Conservation (phyloP, 129 eudicot genomes). For the Arctium minus region DNA sequence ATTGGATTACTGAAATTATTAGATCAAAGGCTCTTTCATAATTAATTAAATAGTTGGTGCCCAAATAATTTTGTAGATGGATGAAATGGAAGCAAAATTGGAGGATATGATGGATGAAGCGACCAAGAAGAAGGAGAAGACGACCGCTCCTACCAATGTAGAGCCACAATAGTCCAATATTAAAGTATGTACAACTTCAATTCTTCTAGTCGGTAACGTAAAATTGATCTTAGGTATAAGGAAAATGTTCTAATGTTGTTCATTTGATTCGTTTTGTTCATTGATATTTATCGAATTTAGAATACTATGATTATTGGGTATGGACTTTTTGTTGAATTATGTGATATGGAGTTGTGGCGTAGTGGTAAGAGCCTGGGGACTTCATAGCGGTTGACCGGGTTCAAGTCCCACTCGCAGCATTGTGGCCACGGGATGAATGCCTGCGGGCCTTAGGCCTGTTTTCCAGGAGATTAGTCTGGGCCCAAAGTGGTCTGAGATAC, state of each 20-base stretch:
- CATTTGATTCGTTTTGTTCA: background rate
- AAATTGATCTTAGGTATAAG: background rate
- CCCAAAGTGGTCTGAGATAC: too few species aligned
- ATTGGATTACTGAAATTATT: background rate
- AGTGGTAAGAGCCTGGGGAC: too few species aligned
- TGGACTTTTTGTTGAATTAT: too few species aligned
- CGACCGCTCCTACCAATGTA: background rate
- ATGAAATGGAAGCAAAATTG: conserved; percentile 38
- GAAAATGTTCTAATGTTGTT: background rate
- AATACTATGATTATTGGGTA: background rate
- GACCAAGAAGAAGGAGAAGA: conserved; percentile 1
- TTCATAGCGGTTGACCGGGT: too few species aligned
- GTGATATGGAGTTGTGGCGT: too few species aligned
- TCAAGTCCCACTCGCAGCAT: too few species aligned
- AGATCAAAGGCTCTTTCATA: background rate
- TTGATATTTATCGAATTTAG: background rate
- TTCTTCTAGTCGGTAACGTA: background rate
- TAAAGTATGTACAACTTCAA: background rate
- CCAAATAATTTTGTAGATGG: conserved; percentile 15
- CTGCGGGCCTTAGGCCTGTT: too few species aligned
- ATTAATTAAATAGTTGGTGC: background rate
- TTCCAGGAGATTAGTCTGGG: too few species aligned
- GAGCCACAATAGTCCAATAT: conserved; percentile 9
- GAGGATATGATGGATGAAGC: conserved; percentile 12
- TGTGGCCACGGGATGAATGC: too few species aligned